Percentiles rank a stretch among this genome's conserved stretches.
Evolutionary conservation across 140 eudicot species (phyloP).

Genomic region (Senecio squalidus): DNA sequence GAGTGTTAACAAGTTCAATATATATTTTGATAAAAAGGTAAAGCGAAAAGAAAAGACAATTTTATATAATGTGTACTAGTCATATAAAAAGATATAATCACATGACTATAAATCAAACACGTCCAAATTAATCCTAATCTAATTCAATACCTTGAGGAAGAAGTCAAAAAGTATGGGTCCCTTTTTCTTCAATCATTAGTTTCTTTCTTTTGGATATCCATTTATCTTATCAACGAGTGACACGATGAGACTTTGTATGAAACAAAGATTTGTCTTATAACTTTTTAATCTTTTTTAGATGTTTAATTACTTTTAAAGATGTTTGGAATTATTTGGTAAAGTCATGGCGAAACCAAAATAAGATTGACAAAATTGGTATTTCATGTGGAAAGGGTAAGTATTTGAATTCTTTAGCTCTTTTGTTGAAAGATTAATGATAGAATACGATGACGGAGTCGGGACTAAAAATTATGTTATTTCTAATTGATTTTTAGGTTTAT

Average conservation of each 20-base stretch:
- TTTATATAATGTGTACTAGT: background rate
- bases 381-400: too few relatives aligned
- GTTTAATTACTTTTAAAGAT: background rate
- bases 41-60: too few relatives aligned
- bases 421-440: too few relatives aligned
- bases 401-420: too few relatives aligned
- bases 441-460: too few relatives aligned
- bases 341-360: background rate
- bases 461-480: too few relatives aligned
- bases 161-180: conserved; percentile 25
- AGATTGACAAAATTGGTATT: background rate
- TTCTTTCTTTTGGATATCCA: background rate
- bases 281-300: too few relatives aligned
- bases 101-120: conserved; percentile 16
- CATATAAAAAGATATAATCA: background rate
- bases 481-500: too few relatives aligned
- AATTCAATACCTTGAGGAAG: conserved; percentile 20
- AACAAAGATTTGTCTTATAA: background rate
- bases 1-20: too few relatives aligned
- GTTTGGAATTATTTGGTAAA: conserved; percentile 9
- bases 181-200: conserved; percentile 19
- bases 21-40: too few relatives aligned
- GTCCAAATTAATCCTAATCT: conserved; percentile 1
- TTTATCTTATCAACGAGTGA: background rate
- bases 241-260: background rate